A percentile compares a stretch with the other conserved stretches of the same genome.
Conservation (phyloP, 306 rosid species). For the Casuarina cunninghamiana region DNA sequence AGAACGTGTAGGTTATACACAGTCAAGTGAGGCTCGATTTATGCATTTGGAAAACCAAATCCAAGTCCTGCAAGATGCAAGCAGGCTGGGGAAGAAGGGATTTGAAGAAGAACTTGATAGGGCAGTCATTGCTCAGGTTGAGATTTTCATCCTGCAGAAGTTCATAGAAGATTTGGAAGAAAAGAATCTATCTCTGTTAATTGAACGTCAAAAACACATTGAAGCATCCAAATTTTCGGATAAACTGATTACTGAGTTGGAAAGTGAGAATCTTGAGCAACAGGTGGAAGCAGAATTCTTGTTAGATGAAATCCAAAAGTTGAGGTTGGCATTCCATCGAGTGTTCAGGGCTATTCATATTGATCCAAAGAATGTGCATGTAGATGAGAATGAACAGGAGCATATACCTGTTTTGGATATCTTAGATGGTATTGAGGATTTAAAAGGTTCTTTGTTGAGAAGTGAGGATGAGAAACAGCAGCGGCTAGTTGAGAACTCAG, state of each 20-base stretch:
- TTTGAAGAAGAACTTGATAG: constrained; percentile 84
- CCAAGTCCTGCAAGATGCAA: constrained; percentile 62
- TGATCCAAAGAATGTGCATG: constrained; percentile 40
- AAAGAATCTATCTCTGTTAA: constrained; percentile 55
- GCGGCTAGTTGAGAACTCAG: constrained; percentile 68
- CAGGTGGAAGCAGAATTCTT: constrained; percentile 83
- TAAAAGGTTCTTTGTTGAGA: constrained; percentile 58
- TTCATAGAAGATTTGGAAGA: constrained; percentile 90
- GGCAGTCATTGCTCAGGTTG: constrained; percentile 88
- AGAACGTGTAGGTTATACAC: constrained; percentile 59
- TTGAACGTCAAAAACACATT: constrained; percentile 71
- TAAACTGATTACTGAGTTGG: constrained; percentile 80
- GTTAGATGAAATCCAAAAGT: constrained; percentile 75
- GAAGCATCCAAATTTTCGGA: constrained; percentile 80
- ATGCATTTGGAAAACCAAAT: constrained; percentile 62
- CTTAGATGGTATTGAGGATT: constrained; percentile 58
- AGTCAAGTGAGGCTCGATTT: constrained; percentile 60
- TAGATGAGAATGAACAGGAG: constrained; percentile 47
- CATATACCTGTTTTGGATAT: constrained; percentile 49
- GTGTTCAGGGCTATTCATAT: constrained; percentile 70
- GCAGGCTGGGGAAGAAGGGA: constrained; percentile 63
- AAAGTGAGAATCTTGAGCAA: constrained; percentile 88
- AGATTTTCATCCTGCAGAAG: constrained; percentile 90
- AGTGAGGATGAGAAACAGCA: constrained; percentile 74
- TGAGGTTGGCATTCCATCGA: constrained; percentile 57